Evolutionary conservation across 2,329 filamentous ascomycete genomes (phyloP).

Genomic region (Fusarium sp.): DNA sequence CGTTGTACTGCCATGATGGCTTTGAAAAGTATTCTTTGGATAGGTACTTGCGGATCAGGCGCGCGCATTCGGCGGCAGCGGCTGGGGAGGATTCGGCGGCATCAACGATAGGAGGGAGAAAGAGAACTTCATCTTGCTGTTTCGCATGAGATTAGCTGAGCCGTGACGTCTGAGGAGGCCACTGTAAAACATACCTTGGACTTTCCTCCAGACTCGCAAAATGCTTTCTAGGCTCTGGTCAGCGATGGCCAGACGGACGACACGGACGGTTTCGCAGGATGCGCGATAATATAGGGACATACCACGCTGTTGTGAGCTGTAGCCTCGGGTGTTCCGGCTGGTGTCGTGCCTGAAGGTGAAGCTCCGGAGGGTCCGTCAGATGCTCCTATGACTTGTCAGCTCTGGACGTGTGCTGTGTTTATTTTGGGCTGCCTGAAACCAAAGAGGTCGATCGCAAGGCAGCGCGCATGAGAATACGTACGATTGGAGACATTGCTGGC

Average conservation of each 20-base stretch:
- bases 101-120: slow-evolving; percentile 93
- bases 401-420: neutral
- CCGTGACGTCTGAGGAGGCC: neutral
- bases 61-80: slow-evolving; percentile 84
- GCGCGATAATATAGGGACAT: slow-evolving; percentile 48
- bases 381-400: slow-evolving; percentile 20
- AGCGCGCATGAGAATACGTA: slow-evolving; percentile 26
- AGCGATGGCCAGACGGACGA: slow-evolving; percentile 31
- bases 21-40: slow-evolving; percentile 73
- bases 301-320: slow-evolving; percentile 74
- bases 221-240: slow-evolving; percentile 68
- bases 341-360: slow-evolving; percentile 45
- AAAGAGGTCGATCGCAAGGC: neutral
- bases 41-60: slow-evolving; percentile 84
- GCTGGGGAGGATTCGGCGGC: slow-evolving; percentile 90
- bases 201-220: slow-evolving; percentile 80
- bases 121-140: slow-evolving; percentile 88
- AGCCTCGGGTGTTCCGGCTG: slow-evolving; percentile 72
- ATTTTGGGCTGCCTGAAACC: slow-evolving; percentile 1
- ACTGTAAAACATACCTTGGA: slow-evolving; percentile 56
- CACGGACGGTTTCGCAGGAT: neutral
- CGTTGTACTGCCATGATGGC: slow-evolving; percentile 89
- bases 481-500: slow-evolving; percentile 46
- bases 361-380: slow-evolving; percentile 38
- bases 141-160: slow-evolving; percentile 13